Base-by-base conservation (phyloP, 106 monocot species). In the Posidonia australis region DNA sequence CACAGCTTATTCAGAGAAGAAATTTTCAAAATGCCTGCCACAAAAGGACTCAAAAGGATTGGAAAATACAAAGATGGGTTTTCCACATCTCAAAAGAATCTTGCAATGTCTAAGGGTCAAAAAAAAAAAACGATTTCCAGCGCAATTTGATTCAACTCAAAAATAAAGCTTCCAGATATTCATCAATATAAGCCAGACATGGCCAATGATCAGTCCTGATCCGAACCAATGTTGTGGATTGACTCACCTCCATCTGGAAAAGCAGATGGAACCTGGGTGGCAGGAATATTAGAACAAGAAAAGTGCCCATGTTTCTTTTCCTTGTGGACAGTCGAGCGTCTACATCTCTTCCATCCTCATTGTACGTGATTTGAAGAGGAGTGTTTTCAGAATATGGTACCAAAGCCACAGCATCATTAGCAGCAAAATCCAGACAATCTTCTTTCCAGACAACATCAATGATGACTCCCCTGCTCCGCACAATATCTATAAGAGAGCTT, bases 191-290 rank as follows among this genome's bases (percentile, higher is more conserved):
- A 62, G 96, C 96, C 41, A 96, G 84, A 53, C 89, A 96, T 49
- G 90, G 94, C 96, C 96, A 96, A 69, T 96, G 80, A 76, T 96
- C 90, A 30, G 96, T 96, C 62, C 90, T 80, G 52, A 96, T 96
- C 24, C 87, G 72, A 62, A 90, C 80, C 58, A 96, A 71, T 63
- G 94, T 90, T n/a, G 90, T 82, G 54, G 57, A 20, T 53, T 74
- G 46, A 45, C 77, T 64, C 56, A 96, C 74, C 64, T 96, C 96
- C 96, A 96, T 90, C 77, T 78, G 73, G 46, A 96, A 81, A 64
- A 96, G 84, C 17, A 96, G 71, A 79, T 96, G 96, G 67, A 86
- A 96, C 63, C 89, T 82, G 1, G 96, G 90, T 12, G 96, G 96
- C 31, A 96, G 70, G 63, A 96, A 90, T 78, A 96, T 82, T 45